Evolutionary conservation across 2,329 filamentous ascomycete genomes (phyloP), one percentile per base, ranked within the genome.

Genomic region (Didymellaceae sp.): DNA sequence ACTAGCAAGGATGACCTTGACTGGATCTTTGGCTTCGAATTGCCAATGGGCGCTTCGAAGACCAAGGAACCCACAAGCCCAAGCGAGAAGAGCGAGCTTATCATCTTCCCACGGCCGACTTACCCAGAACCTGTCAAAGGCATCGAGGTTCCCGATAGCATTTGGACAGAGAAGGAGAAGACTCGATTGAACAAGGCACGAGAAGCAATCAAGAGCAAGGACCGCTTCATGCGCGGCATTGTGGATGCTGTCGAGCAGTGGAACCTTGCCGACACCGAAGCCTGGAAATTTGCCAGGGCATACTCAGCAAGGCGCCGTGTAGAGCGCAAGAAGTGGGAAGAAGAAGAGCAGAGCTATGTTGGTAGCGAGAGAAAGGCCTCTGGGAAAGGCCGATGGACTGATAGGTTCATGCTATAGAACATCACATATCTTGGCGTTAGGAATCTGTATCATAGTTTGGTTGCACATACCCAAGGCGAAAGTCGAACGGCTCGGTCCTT

Each of bases 1-100:
- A 66, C 72, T 20, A 73, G 87, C 6, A 85, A 87, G 3, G 72
- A 82, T n/a, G 88, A 94, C 58, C 77, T 96, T 2, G 88, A 93
- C 67, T 97, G 91, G 91, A 83, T 88, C 60, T 90, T 97, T 68
- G 94, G 93, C 45, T 97, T 97, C 73, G 78, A 80, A 11, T 80
- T 97, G 8, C 90, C 92, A 1, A 79, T 80, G 37, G 74, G 78
- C 16, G 75, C 77, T 9, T 77, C 81, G 4, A 73, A 80, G 31
- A 77, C 79, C 21, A 81, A 79, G 37, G 81, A 82, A 54, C 82
- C 81, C 11, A 77, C 81, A 59, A 82, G 83, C 1, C 82, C 84
- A 0, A 80, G 83, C 5, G 81, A 83, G 0, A 80, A 82, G 1
- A 81, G 83, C 2, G 81, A 86, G 62, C 78, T 80, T 34, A 67